Percentiles rank a stretch among this genome's conserved stretches.
These are phyloP conservation scores for Ogataea hybrid DNA, from an alignment of 1,139 yeast genomes.

Conservation along the genomic window DNA sequence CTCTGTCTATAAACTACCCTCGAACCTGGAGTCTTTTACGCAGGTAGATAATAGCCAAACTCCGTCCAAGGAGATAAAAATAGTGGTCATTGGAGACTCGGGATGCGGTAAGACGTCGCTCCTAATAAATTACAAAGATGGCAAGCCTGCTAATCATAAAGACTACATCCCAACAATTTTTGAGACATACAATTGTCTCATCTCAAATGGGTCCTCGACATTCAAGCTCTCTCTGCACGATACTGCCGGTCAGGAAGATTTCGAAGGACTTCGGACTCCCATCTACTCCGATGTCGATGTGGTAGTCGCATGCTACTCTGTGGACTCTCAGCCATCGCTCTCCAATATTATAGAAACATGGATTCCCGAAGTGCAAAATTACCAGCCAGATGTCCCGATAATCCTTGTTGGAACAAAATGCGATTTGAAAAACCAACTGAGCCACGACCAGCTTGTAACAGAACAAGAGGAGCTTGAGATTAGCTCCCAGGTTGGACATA, in stretches of 20 bases:
- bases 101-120: slow-evolving; percentile 89
- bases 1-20: slow-evolving; percentile 13
- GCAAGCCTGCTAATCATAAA: slow-evolving; percentile 66
- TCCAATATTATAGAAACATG: slow-evolving; percentile 73
- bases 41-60: slow-evolving; percentile 7
- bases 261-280: slow-evolving; percentile 75
- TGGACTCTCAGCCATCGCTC: slow-evolving; percentile 61
- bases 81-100: slow-evolving; percentile 88
- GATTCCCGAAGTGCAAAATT: slow-evolving; percentile 80
- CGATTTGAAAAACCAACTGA: slow-evolving; percentile 41
- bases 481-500: slow-evolving; percentile 44
- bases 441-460: slow-evolving; percentile 17
- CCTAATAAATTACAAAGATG: slow-evolving; percentile 69
- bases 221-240: slow-evolving; percentile 53
- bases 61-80: slow-evolving; percentile 37
- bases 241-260: slow-evolving; percentile 90
- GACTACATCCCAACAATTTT: slow-evolving; percentile 63
- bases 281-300: slow-evolving; percentile 78
- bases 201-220: slow-evolving; percentile 30
- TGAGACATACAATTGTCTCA: slow-evolving; percentile 68
- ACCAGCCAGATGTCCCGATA: slow-evolving; percentile 74
- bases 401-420: slow-evolving; percentile 74
- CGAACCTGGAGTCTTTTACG: slow-evolving; percentile 11
- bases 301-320: slow-evolving; percentile 67
- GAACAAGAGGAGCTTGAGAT: slow-evolving; percentile 35